Base-by-base conservation (phyloP, 2,329 filamentous ascomycete species). In the Ceratocystis cubensis region DNA sequence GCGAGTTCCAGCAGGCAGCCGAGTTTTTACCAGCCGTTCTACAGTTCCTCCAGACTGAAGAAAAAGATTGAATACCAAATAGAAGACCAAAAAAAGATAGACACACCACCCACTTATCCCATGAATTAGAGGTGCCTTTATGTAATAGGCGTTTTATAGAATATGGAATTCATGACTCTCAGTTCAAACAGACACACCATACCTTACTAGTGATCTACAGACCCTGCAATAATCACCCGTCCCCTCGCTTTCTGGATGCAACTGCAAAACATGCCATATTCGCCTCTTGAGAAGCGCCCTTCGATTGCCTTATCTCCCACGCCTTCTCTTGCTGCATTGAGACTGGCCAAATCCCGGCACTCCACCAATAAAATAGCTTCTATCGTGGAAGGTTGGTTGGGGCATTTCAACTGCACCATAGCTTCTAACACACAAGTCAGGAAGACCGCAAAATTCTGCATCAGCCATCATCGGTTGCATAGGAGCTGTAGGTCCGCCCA, bases 1-100 rank as follows among this genome's bases (percentile, higher is more conserved):
- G 85, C 7, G 87, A 91, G 70, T 88, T 91, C 70, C 81, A 81
- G 68, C 80, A 86, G 74, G 79, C 89, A 61, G 83, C 84, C 70
- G 79, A 80, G 70, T 88, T 84, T 71, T 78, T 84, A 67, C 82
- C 82, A 13, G 84, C 84, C 20, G 71, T 89, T 59, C 69, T 73
- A 70, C 69, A 59, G 65, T 73, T 88, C 68, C 80, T 87, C 70
- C 80, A 80, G 68, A 77, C 75, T 62, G 66, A 69, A 10, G 66
- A 68, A 25, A 68, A 65, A 62, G 63, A 65, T 17, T 63, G 59
- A 15, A 59, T 37, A 20, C 56, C 28, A 37, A 20, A 30, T 10
- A 37, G 56, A n/a, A 57, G 13, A 10, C 2, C 25, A 57, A 57
- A 33, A 57, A 57, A 28, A 28, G 15, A 59, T 30, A 59, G 56